phyloP scores from a whole-genome alignment of 805 yeast species.

The Zygosaccharomyces siamensis region DNA sequence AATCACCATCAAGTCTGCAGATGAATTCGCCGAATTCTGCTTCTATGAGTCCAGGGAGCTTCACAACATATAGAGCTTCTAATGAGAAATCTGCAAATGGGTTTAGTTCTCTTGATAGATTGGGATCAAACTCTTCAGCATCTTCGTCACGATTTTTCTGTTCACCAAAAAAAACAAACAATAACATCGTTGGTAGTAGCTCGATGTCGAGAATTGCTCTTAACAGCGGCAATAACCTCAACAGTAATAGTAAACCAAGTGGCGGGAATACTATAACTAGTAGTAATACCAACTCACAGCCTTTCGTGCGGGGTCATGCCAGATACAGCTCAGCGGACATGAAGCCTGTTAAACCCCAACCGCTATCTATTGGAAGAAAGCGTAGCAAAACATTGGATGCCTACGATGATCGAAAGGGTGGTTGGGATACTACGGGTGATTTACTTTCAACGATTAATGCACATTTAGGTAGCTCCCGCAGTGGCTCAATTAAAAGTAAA shows the following conservation, averaged over 20 bases:
- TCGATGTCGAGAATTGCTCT: neutral
- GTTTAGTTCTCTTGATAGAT: neutral
- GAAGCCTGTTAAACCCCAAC: conserved; percentile 5
- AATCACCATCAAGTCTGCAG: conserved; percentile 1
- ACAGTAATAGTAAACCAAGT: neutral
- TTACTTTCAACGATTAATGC: conserved; percentile 10
- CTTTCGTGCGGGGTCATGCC: conserved; percentile 6
- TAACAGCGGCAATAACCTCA: neutral
- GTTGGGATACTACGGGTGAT: conserved; percentile 6
- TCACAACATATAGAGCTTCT: neutral
- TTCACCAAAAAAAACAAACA: conserved; percentile 10
- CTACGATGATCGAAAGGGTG: conserved; percentile 17
- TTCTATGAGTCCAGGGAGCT: conserved; percentile 3
- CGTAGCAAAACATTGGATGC: conserved; percentile 34
- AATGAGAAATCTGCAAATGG: conserved; percentile 2
- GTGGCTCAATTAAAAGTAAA: conserved; percentile 11
- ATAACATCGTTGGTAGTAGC: neutral
- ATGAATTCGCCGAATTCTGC: neutral
- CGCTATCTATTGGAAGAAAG: conserved; percentile 18
- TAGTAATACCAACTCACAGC: neutral
- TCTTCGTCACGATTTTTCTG: conserved; percentile 7
- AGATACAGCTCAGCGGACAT: conserved; percentile 12
- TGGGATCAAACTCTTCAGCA: conserved; percentile 3
- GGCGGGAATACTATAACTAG: neutral
- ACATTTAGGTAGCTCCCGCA: conserved; percentile 12